These are phyloP conservation scores for Erysimum pusillum DNA, from an alignment of 441 rosid genomes.

Conservation along the genomic window DNA sequence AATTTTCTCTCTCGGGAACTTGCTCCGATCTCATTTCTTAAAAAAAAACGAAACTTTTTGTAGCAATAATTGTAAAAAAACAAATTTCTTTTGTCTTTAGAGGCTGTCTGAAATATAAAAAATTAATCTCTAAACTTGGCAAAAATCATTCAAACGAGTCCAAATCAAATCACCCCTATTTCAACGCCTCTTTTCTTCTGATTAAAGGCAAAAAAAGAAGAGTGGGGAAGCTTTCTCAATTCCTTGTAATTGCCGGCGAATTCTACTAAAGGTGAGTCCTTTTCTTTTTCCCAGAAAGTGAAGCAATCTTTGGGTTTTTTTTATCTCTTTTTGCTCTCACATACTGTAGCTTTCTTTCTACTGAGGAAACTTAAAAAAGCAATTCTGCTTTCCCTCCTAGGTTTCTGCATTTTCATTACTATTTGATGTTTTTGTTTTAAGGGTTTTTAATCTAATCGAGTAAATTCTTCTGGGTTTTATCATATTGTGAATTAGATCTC, in stretches of 20 bases:
- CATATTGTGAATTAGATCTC: conserved; percentile 32
- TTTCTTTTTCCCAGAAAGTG: conserved; percentile 32
- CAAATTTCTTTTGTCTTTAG: conserved; percentile 26
- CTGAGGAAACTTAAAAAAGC: conserved; percentile 5
- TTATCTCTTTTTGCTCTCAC: no score
- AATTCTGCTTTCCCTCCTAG: background rate
- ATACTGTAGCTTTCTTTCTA: background rate
- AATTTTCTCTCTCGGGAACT: conserved; percentile 36
- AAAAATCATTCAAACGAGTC: conserved; percentile 34
- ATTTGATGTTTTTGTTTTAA: background rate
- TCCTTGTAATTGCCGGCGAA: conserved; percentile 25
- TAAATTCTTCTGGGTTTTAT: background rate
- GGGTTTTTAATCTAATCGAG: background rate
- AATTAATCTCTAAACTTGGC: conserved; percentile 36
- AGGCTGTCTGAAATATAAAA: conserved; percentile 15
- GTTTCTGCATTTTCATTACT: conserved; percentile 22
- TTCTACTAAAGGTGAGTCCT: conserved; percentile 44
- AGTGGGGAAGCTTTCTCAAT: conserved; percentile 8
- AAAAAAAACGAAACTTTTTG: background rate
- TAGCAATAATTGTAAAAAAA: conserved; percentile 27
- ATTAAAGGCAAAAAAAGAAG: conserved; percentile 11
- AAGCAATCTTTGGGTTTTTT: conserved; percentile 36
- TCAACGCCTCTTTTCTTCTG: conserved; percentile 35
- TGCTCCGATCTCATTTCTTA: background rate
- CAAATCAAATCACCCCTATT: conserved; percentile 22